Base-by-base conservation (phyloP, 495 filamentous ascomycete species). In the Penicillium canariense region DNA sequence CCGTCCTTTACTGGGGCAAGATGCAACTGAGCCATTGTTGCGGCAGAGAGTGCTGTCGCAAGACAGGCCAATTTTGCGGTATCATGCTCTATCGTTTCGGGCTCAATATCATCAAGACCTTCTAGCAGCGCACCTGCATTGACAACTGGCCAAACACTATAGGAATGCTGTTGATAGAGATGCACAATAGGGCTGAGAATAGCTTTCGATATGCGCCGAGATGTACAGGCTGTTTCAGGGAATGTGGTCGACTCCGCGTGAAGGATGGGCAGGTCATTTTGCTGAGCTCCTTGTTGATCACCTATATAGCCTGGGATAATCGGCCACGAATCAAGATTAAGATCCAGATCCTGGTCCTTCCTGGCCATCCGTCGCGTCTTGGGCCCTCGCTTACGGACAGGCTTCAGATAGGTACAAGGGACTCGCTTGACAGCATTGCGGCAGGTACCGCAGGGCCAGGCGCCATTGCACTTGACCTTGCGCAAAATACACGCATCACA, bases 21-120 rank as follows among this genome's bases (percentile, higher is more conserved):
- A 12, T 71, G 58, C 48, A 69, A 39, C 44, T 71, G 68, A 11
- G 68, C 65, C 62, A 71, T 69, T 6, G 68, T 69, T 9, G 68
- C 68, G 1, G 68, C 66, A 31, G 62, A 71, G 26, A 71, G 59
- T 3, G 68, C 68, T 23, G 61, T 60, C 1, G 49, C 54, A 20
- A 68, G 55, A 54, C 62, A 65, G 9, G 55, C 43, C 10, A 56
- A 44, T 11, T 50, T 57, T 7, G 49, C 48, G 2, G 49, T 44
- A 10, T 49, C 20, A 6, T 50, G n/a, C 0, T n/a, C 34, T 25
- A 20, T 38, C 11, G 25, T 46, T 14, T 55, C 50, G 3, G 47
- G 48, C 4, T 58, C 30, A 12, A 63, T 40, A 46, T 58, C 48
- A 10, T 62, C 58, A 1, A 71, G 36, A 20, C 49, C 52, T 6